Base-by-base conservation (phyloP, 495 filamentous ascomycete species). In the Cryomyces minteri region DNA sequence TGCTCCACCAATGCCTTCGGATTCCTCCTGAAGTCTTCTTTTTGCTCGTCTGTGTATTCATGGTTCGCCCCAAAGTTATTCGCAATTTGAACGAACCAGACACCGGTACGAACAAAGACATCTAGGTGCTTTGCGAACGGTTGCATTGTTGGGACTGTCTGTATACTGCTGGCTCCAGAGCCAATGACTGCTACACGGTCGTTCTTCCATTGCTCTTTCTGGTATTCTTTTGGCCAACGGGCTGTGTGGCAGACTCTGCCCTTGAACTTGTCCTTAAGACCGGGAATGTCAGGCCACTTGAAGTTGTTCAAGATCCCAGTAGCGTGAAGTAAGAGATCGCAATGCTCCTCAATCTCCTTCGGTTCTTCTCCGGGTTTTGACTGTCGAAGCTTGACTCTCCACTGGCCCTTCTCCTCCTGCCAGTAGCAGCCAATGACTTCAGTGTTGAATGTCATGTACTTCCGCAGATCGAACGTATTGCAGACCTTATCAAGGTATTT, bases 201-300 rank as follows among this genome's bases (percentile, higher is more conserved):
- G 36, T 69, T 67, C 54, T 63, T 59, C 67, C 74, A 71, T 34
- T 67, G 51, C 57, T 76, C 73, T 42, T 70, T 66, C 46, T 71
- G 65, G 44, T 69, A 70, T n/a, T 73, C 61, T 32, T 62, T 52
- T 31, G 62, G 64, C 47, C 65, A 68, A 50, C 68, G 67, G 7
- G 65, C 68, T 42, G 68, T 66, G 66, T 74, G 76, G 14, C 69
- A 65, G 51, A 74, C 69, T 53, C 49, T 39, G 14, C 63, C 63
- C 44, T 65, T 65, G 56, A 64, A 66, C 28, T 56, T 58, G 34
- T 64, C 52, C 2, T 25, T 25, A 6, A 67, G 8, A 6, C 58
- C 58, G 28, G 50, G 46, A 31, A 65, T 58, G 18, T 57, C 48
- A 6, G 64, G 64, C 46, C 51, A 54, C 39, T 64, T 58, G 48